Evolutionary conservation across 1,284 basidiomycete species (phyloP).

Genomic region (Cerioporus squamosus): DNA sequence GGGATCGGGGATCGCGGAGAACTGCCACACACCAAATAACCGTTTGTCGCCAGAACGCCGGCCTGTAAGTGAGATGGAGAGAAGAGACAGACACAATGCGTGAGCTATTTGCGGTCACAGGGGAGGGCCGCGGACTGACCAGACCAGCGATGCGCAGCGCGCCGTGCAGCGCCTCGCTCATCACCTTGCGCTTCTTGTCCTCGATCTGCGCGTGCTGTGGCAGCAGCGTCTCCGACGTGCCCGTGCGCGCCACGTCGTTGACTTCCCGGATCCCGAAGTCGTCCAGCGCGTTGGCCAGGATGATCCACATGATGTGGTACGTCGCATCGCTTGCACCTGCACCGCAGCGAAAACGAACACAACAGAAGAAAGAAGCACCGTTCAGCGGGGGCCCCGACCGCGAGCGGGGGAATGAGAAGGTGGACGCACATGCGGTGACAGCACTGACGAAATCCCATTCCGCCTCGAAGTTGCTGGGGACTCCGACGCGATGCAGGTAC

Average conservation of each 20-base stretch:
- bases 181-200: slow-evolving; percentile 66
- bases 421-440: slow-evolving; percentile 65
- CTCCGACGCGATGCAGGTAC: slow-evolving; percentile 79
- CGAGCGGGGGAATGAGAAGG: background rate
- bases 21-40: slow-evolving; percentile 64
- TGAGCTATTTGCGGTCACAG: background rate
- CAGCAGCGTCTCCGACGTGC: slow-evolving; percentile 40
- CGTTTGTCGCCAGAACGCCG: slow-evolving; percentile 81
- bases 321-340: slow-evolving; percentile 84
- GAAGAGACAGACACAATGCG: background rate
- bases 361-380: background rate
- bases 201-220: slow-evolving; percentile 59
- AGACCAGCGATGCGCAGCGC: slow-evolving; percentile 87
- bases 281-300: slow-evolving; percentile 77
- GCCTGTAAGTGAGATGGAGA: too few species aligned
- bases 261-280: slow-evolving; percentile 83
- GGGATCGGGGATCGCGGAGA: slow-evolving; percentile 14
- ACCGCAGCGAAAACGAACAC: background rate
- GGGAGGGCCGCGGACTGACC: slow-evolving; percentile 45
- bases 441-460: slow-evolving; percentile 92
- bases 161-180: slow-evolving; percentile 82
- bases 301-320: slow-evolving; percentile 90
- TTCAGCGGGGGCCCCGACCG: background rate
- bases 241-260: slow-evolving; percentile 49
- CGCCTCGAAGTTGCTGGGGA: slow-evolving; percentile 81